Conservation (phyloP, 306 rosid genomes). For the Albizia julibrissin region DNA sequence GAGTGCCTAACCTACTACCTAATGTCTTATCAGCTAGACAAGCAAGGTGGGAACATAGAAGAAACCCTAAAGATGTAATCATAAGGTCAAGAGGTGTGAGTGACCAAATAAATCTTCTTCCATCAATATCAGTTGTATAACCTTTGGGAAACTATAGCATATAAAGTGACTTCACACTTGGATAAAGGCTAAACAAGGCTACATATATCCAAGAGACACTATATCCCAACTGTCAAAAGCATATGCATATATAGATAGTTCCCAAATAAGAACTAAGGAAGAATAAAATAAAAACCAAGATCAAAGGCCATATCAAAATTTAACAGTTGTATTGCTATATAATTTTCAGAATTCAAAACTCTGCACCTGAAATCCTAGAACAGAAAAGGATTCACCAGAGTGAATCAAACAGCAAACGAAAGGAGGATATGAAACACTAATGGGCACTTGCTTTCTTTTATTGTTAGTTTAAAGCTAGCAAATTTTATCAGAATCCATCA, state of each 20-base stretch:
- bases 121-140: conserved; percentile 1
- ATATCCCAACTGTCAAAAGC: background rate
- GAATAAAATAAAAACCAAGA: conserved; percentile 14
- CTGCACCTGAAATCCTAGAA: conserved; percentile 3
- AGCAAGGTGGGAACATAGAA: conserved; percentile 26
- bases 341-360: conserved; percentile 15
- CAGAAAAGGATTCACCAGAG: background rate
- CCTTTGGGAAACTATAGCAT: background rate
- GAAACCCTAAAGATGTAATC: conserved; percentile 26
- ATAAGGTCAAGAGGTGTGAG: conserved; percentile 13
- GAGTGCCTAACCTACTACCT: conserved; percentile 34
- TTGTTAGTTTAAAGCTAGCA: conserved; percentile 14
- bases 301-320: background rate
- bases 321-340: background rate
- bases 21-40: conserved; percentile 32
- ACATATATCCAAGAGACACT: conserved; percentile 6
- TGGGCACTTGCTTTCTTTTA: background rate
- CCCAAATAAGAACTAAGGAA: background rate
- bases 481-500: background rate
- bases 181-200: conserved; percentile 15
- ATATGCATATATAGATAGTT: background rate
- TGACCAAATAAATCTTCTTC: conserved; percentile 28
- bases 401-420: background rate
- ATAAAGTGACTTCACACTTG: background rate
- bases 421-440: background rate